These are phyloP conservation scores for Centrapalus pauciflorus DNA, from an alignment of 129 eudicot genomes.

Conservation along the genomic window DNA sequence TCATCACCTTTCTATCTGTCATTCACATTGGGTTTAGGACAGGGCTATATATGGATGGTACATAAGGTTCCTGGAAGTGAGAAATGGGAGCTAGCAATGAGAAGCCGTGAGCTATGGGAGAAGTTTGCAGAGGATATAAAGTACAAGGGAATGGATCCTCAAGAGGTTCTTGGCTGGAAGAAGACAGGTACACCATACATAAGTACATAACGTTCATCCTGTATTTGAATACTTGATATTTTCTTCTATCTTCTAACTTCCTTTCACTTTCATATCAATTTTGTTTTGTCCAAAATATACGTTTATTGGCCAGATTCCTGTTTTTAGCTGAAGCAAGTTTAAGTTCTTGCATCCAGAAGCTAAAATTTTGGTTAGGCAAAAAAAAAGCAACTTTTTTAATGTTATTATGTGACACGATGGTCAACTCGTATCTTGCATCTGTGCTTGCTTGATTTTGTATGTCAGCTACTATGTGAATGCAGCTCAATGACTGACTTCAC, in stretches of 20 bases:
- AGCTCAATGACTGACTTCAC: background rate
- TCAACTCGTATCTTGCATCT: too few species aligned
- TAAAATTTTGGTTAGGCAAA: background rate
- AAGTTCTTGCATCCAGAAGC: background rate
- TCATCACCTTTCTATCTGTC: slow-evolving; percentile 13
- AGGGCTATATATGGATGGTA: slow-evolving; percentile 94
- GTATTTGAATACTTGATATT: background rate
- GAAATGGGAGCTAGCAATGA: slow-evolving; percentile 76
- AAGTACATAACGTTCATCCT: background rate
- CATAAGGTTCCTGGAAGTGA: slow-evolving; percentile 74
- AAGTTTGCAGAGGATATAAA: slow-evolving; percentile 43
- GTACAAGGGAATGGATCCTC: slow-evolving; percentile 68
- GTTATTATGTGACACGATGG: background rate
- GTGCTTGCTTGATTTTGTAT: background rate
- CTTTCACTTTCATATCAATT: background rate
- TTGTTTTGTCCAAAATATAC: background rate
- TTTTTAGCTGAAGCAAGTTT: background rate
- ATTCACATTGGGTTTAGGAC: slow-evolving; percentile 52
- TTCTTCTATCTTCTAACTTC: too few species aligned
- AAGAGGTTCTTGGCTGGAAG: slow-evolving; percentile 74
- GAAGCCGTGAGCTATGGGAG: slow-evolving; percentile 88
- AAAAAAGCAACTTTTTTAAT: background rate
- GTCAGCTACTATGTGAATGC: background rate
- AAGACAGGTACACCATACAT: slow-evolving; percentile 54
- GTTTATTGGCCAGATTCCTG: background rate